phyloP scores from a whole-genome alignment of 2,329 filamentous ascomycete species.

The Calonectria henricotiae region DNA sequence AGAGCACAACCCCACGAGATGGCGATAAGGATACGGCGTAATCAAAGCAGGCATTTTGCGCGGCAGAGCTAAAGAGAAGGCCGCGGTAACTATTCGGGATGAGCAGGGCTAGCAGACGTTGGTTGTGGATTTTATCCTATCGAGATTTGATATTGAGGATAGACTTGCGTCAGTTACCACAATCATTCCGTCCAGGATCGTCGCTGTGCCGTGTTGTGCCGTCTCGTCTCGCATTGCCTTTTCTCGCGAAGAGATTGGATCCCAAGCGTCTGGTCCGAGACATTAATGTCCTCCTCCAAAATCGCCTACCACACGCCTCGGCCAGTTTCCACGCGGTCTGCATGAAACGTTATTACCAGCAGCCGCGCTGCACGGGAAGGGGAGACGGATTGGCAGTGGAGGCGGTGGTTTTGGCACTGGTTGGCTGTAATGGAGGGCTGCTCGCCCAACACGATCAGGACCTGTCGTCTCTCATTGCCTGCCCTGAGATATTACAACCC shows the following conservation, averaged over 20 bases:
- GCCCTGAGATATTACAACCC: slow-evolving; percentile 36
- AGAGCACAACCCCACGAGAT: slow-evolving; percentile 32
- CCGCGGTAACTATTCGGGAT: slow-evolving; percentile 25
- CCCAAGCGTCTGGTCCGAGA: slow-evolving; percentile 29
- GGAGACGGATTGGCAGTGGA: not conserved
- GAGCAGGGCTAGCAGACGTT: slow-evolving; percentile 14
- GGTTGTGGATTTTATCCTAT: slow-evolving; percentile 14
- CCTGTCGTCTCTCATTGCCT: slow-evolving; percentile 21
- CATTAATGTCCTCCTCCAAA: slow-evolving; percentile 24
- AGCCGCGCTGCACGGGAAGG: slow-evolving; percentile 31
- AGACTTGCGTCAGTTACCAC: slow-evolving; percentile 26
- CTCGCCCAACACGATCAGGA: slow-evolving; percentile 2
- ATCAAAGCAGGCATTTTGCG: slow-evolving; percentile 17
- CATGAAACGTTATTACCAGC: slow-evolving; percentile 37
- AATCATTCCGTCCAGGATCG: slow-evolving; percentile 18
- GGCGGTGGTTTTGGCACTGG: slow-evolving; percentile 4
- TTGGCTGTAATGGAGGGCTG: slow-evolving; percentile 11
- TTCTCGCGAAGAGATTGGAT: slow-evolving; percentile 23
- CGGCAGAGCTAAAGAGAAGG: slow-evolving; percentile 23
- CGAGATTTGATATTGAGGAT: slow-evolving; percentile 21
- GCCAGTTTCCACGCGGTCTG: slow-evolving; percentile 14
- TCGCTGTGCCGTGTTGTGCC: slow-evolving; percentile 7
- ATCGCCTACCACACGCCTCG: slow-evolving; percentile 21
- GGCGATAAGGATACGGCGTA: slow-evolving; percentile 33
- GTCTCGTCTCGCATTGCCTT: slow-evolving; percentile 23